phyloP scores from a whole-genome alignment of 2,329 filamentous ascomycete genomes.

The Fusarium ramigenum region DNA sequence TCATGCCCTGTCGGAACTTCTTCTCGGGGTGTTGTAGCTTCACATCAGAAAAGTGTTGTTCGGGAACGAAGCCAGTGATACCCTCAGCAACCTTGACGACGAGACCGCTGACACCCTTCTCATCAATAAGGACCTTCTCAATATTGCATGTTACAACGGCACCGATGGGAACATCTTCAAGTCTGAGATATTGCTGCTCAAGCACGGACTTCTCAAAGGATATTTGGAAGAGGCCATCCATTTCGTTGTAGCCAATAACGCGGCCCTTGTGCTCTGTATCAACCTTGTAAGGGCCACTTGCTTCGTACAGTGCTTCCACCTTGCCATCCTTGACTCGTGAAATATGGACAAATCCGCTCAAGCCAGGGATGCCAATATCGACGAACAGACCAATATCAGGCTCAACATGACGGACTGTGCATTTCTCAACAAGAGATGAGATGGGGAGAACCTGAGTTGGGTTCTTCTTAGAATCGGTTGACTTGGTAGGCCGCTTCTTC shows the following conservation, averaged over 20 bases:
- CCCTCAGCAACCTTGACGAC: conserved; percentile 86
- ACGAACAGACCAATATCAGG: conserved; percentile 83
- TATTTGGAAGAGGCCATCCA: conserved; percentile 87
- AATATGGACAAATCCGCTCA: conserved; percentile 93
- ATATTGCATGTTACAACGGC: conserved; percentile 83
- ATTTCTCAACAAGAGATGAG: conserved; percentile 80
- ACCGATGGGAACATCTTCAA: conserved; percentile 88
- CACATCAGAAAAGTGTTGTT: conserved; percentile 88
- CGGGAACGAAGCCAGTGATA: conserved; percentile 87
- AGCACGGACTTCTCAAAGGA: conserved; percentile 85
- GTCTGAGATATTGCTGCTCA: conserved; percentile 87
- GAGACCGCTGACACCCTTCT: conserved; percentile 80
- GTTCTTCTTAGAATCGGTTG: conserved; percentile 51
- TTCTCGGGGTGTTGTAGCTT: conserved; percentile 92
- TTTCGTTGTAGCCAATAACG: conserved; percentile 83
- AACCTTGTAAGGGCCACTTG: conserved; percentile 79
- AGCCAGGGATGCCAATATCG: conserved; percentile 68
- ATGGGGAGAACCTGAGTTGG: conserved; percentile 71
- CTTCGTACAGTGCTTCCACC: conserved; percentile 81
- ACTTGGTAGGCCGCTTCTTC: conserved; percentile 51
- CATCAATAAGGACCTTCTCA: conserved; percentile 83
- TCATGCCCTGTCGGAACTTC: conserved; percentile 89
- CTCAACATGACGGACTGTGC: conserved; percentile 83
- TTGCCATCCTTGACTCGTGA: conserved; percentile 91
- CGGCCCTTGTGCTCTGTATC: conserved; percentile 83